A percentile compares a stretch with the other conserved stretches of the same genome.
Evolutionary conservation across 345 rosid species (phyloP).

Genomic region (Capsella bursapastoris): DNA sequence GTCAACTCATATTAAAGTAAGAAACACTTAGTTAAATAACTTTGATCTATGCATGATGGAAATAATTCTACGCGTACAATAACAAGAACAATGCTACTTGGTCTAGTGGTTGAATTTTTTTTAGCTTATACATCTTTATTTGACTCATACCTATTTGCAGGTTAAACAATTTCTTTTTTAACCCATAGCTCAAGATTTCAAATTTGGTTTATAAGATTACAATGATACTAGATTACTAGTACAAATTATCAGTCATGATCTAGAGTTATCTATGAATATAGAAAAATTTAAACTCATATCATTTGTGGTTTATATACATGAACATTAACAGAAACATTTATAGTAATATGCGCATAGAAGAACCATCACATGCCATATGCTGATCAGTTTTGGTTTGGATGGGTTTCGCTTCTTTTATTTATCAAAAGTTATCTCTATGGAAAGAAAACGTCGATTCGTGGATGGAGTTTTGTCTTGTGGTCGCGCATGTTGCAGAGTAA

Average conservation of each 20-base stretch:
- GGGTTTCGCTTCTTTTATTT: not conserved
- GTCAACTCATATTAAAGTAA: not conserved
- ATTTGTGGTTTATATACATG: too few species aligned
- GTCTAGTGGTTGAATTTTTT: too few species aligned
- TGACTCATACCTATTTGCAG: too few species aligned
- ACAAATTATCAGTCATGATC: not conserved
- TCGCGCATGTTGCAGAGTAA: conserved; percentile 13
- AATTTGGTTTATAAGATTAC: not conserved
- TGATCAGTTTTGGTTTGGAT: conserved; percentile 9
- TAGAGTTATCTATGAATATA: too few species aligned
- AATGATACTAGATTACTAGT: too few species aligned
- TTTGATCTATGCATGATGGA: not conserved
- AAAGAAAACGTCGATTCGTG: conserved; percentile 5
- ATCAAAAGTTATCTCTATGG: not conserved
- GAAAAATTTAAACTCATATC: not conserved
- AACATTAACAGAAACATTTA: too few species aligned
- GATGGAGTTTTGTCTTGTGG: conserved; percentile 9
- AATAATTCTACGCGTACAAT: not conserved
- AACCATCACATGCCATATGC: not conserved
- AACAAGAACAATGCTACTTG: too few species aligned
- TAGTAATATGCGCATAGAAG: not conserved
- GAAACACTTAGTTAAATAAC: not conserved
- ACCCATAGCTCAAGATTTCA: not conserved
- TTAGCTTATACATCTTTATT: too few species aligned
- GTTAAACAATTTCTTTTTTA: too few species aligned